Base-by-base conservation (phyloP, 2,329 filamentous ascomycete genomes). In the Hymenoscyphus scutula region DNA sequence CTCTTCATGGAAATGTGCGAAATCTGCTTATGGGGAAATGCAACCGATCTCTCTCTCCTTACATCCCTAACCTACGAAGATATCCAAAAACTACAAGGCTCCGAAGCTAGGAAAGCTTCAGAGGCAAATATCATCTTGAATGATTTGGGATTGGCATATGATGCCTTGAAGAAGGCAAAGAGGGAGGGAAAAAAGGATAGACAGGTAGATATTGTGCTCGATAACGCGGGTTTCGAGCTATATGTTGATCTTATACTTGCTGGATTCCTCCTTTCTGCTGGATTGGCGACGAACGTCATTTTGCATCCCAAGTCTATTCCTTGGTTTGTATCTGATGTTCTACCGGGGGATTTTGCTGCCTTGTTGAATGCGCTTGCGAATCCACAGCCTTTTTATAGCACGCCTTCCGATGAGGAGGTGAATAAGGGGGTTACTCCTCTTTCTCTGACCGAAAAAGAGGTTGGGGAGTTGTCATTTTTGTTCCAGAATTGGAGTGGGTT, bases 261-360 rank as follows among this genome's bases (percentile, higher is more conserved):
- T 0, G 94, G 93, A 0, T 99, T 96, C 74, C 82, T 99, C 15
- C 82, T 99, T 6, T 88, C 91, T 0, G 83, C 92, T 0, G 91
- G 89, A 0, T 85, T 99, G 5, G 95, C 95, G 0, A 97, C 93
- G 0, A 86, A 87, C 27, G 83, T 99, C 15, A 87, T 98, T 23
- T 83, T 99, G 10, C 93, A 97, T 72, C 93, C 95, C 58, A 99
- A 99, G 79, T 89, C 87, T 25, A 93, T 99, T 63, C 95, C 95
- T 0, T 99, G 95, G 95, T 99, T 98, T 74, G 95, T 99, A 56
- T 97, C 92, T 0, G 95, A 99, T 72, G 95, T 98, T 3, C 77
- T 97, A 11, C 93, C 94, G 0, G 82, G 80, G 48, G 95, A 99
- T 77, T 97, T 98, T 70, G 82, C 81, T 1, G 87, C 89, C n/a